phyloP scores from a whole-genome alignment of 73 alveolate genomes.

The Paramecium tetraurelia region DNA sequence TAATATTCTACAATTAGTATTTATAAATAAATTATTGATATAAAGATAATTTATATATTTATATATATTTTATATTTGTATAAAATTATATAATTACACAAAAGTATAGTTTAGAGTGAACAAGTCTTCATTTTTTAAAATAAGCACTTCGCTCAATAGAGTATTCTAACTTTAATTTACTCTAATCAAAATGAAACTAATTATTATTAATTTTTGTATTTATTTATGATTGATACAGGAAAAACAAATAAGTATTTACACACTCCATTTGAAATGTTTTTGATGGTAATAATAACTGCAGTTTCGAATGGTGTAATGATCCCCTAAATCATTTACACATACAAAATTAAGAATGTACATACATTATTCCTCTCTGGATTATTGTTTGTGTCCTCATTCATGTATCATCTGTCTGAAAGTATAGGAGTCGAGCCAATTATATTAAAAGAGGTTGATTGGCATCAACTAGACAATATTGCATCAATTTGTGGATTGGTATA shows the following conservation, averaged over 20 bases:
- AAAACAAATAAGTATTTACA: background rate
- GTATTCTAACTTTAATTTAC: background rate
- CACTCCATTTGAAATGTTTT: background rate
- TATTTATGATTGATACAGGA: background rate
- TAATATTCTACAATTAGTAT: too few relatives aligned
- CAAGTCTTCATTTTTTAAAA: too few relatives aligned
- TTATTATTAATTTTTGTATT: background rate
- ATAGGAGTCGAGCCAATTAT: background rate
- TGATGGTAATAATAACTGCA: background rate
- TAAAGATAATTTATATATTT: too few relatives aligned
- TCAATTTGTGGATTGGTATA: conserved; percentile 30
- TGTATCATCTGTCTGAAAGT: conserved; percentile 29
- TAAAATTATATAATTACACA: too few relatives aligned
- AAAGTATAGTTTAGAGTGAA: background rate
- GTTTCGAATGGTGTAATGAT: background rate
- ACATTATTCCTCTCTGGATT: background rate
- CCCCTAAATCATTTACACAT: background rate
- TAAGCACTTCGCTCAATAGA: background rate
- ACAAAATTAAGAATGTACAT: background rate
- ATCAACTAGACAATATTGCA: background rate
- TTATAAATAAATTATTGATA: too few relatives aligned
- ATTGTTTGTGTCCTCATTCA: background rate
- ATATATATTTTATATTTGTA: too few relatives aligned
- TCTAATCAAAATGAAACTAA: too few relatives aligned
- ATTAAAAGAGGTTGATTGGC: background rate